Conservation (phyloP, 192 early-diverging fungal species). For the Coemansia sp. region DNA sequence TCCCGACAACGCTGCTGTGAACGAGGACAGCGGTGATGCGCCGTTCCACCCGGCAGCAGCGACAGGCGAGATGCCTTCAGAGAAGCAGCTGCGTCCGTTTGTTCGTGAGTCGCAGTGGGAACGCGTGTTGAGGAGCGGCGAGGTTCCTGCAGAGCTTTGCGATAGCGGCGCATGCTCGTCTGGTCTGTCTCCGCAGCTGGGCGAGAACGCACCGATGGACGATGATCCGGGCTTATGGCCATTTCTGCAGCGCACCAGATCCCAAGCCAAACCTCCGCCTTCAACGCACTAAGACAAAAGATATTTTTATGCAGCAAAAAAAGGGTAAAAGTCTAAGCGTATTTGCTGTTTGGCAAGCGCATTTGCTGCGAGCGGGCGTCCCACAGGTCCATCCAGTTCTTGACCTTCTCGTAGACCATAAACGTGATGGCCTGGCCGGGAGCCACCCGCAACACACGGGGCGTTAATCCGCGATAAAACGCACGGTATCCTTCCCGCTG, state of each 20-base stretch:
- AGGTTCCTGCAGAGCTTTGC: conserved; percentile 8
- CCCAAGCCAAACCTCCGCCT: no score
- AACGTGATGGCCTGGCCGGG: conserved; percentile 97
- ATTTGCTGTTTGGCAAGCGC: conserved; percentile 26
- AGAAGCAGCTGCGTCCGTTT: conserved; percentile 24
- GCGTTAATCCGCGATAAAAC: conserved; percentile 94
- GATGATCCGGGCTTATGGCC: no score
- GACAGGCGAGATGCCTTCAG: background rate
- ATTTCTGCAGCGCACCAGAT: no score
- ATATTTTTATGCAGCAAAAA: no score
- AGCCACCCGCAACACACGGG: conserved; percentile 89
- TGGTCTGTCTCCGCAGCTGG: no score
- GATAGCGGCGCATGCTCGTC: no score
- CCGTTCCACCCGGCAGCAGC: background rate
- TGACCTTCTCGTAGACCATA: conserved; percentile 89
- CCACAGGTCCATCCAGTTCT: conserved; percentile 62
- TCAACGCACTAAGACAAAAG: no score
- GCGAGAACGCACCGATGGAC: no score
- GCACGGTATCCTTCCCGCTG: conserved; percentile 88
- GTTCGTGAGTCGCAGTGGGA: conserved; percentile 30
- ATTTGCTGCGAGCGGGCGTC: conserved; percentile 21
- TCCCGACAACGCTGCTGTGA: background rate
- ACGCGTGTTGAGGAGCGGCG: conserved; percentile 35
- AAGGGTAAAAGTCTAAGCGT: conserved; percentile 15
- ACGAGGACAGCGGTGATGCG: background rate